Conservation (phyloP, 1,284 basidiomycete genomes). For the Pascua sp. region DNA sequence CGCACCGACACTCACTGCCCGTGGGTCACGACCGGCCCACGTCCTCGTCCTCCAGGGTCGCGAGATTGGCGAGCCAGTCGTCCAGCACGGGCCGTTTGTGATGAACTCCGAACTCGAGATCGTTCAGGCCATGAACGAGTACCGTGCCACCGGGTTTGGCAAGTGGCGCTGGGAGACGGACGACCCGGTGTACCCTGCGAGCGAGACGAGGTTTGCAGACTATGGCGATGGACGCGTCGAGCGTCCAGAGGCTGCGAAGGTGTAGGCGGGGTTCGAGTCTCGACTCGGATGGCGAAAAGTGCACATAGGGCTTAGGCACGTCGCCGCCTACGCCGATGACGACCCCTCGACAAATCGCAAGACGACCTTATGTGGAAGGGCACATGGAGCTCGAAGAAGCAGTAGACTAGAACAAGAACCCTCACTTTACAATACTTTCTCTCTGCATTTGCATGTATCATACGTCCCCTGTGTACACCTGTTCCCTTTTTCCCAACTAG, state of each 20-base stretch:
- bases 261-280: no score
- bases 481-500: no score
- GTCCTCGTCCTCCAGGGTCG: conserved; percentile 18
- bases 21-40: not conserved
- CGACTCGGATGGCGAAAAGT: no score
- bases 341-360: no score
- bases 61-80: conserved; percentile 17
- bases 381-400: no score
- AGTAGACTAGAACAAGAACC: no score
- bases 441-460: no score
- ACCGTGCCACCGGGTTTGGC: conserved; percentile 15
- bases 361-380: no score
- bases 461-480: no score
- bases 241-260: conserved; percentile 1
- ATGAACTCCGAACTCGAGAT: conserved; percentile 20
- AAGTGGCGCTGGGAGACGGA: conserved; percentile 9
- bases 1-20: conserved; percentile 6
- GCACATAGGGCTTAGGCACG: no score
- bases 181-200: conserved; percentile 3
- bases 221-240: conserved; percentile 11
- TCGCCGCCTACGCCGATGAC: no score
- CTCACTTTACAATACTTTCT: no score
- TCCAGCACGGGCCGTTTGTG: conserved; percentile 18
- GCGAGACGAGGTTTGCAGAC: conserved; percentile 11
- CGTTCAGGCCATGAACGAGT: conserved; percentile 10